These are phyloP conservation scores for Colletotrichum sojae DNA, from an alignment of 2,329 filamentous ascomycete species.

Conservation along the genomic window DNA sequence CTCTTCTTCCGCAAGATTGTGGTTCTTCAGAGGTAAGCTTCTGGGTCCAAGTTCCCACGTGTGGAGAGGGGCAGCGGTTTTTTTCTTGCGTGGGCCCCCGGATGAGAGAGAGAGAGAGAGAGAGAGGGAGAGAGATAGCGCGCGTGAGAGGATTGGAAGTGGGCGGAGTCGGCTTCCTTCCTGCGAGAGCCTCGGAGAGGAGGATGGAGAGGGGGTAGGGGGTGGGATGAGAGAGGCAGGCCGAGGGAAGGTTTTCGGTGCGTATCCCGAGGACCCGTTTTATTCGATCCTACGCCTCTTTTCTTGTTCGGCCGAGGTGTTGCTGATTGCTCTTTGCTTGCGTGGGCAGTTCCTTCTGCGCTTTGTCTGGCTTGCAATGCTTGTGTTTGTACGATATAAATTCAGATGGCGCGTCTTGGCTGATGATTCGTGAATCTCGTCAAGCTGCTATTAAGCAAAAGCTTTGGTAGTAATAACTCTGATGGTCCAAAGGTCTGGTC, in stretches of 20 bases:
- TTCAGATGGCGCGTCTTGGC: too few relatives aligned
- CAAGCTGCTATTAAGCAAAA: neutral
- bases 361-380: too few relatives aligned
- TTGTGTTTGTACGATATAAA: too few relatives aligned
- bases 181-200: neutral
- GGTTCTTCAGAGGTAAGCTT: conserved; percentile 38
- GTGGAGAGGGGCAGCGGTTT: conserved; percentile 21
- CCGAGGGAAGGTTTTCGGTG: conserved; percentile 30
- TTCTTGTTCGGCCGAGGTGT: neutral
- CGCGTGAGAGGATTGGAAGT: conserved; percentile 18
- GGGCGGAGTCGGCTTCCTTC: too few relatives aligned
- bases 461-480: neutral
- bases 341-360: too few relatives aligned
- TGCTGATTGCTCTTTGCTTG: conserved; percentile 10
- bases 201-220: neutral
- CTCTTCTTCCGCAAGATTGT: neutral
- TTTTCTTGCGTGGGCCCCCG: neutral
- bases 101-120: too few relatives aligned
- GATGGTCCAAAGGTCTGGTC: neutral
- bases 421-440: neutral
- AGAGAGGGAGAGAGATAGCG: too few relatives aligned
- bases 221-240: conserved; percentile 16
- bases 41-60: conserved; percentile 30
- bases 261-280: conserved; percentile 22
- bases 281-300: conserved; percentile 29